A percentile compares a stretch with the other conserved stretches of the same genome.
Evolutionary conservation across 495 filamentous ascomycete genomes (phyloP).

Genomic region (Penicillium malachiteum): DNA sequence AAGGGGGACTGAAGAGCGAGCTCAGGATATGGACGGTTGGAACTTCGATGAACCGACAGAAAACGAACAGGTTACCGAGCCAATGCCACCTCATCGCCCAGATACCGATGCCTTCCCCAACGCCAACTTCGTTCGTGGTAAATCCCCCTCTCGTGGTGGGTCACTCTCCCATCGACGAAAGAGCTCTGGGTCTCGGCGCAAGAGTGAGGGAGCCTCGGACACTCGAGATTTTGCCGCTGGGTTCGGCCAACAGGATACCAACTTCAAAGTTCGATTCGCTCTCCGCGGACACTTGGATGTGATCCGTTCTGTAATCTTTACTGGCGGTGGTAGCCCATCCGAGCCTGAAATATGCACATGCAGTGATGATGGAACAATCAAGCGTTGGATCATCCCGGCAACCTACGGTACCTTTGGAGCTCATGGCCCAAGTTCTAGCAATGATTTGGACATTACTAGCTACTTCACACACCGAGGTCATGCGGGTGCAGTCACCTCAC

Average conservation of each 20-base stretch:
- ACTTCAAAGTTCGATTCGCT: conserved; percentile 91
- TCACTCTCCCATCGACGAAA: conserved; percentile 75
- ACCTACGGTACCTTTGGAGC: conserved; percentile 62
- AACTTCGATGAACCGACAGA: conserved; percentile 75
- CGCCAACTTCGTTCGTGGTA: conserved; percentile 70
- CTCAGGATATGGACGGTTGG: conserved; percentile 74
- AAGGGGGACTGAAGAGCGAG: conserved; percentile 34
- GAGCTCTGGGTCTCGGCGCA: conserved; percentile 69
- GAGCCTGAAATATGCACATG: conserved; percentile 97
- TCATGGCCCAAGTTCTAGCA: conserved; percentile 49
- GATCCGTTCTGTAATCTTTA: conserved; percentile 91
- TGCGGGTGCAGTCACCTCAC: conserved; percentile 78
- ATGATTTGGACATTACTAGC: conserved; percentile 84
- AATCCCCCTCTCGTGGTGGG: conserved; percentile 71
- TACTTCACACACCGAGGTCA: conserved; percentile 96
- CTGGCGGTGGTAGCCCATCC: conserved; percentile 86
- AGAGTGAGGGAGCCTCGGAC: conserved; percentile 54
- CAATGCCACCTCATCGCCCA: conserved; percentile 60
- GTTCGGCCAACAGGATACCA: conserved; percentile 47
- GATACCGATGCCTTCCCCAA: conserved; percentile 85
- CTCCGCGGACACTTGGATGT: conserved; percentile 91
- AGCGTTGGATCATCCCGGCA: conserved; percentile 91
- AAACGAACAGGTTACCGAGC: conserved; percentile 44
- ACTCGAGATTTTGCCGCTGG: conserved; percentile 38
- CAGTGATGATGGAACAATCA: conserved; percentile 92